A percentile compares a stretch with the other conserved stretches of the same genome.
phyloP scores from a whole-genome alignment of 331 rosid species.

The Quercus phellos region DNA sequence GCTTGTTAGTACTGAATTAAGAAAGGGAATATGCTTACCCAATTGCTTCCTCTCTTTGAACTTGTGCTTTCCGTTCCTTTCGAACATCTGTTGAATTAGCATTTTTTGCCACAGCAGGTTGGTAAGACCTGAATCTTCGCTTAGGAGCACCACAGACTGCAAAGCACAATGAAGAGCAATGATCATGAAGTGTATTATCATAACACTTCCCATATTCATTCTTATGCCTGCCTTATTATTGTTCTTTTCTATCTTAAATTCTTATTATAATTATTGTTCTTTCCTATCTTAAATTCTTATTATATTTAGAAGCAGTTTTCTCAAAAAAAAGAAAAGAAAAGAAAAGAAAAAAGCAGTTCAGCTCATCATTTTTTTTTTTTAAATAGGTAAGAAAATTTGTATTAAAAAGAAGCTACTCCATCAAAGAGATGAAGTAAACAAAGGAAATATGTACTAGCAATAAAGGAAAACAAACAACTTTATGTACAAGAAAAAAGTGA shows the following conservation, averaged over 20 bases:
- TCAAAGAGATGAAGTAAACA: too few relatives aligned
- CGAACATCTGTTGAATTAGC: constrained; percentile 43
- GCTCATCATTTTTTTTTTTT: too few relatives aligned
- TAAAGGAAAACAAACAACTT: too few relatives aligned
- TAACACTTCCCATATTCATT: background rate
- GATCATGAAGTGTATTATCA: background rate
- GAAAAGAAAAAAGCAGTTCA: too few relatives aligned
- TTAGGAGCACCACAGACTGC: constrained; percentile 94
- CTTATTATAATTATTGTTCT: background rate
- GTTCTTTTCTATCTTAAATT: background rate
- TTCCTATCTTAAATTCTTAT: background rate
- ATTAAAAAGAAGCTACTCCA: too few relatives aligned
- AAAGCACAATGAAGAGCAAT: constrained; percentile 10
- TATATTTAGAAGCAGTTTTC: too few relatives aligned
- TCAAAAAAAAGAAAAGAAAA: too few relatives aligned
- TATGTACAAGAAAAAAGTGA: too few relatives aligned
- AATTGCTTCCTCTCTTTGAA: constrained; percentile 64
- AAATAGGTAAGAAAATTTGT: too few relatives aligned
- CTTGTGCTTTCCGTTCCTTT: constrained; percentile 57
- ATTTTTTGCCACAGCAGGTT: constrained; percentile 46
- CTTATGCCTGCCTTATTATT: background rate
- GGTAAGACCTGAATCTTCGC: constrained; percentile 63
- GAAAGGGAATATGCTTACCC: constrained; percentile 46
- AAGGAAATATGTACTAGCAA: too few relatives aligned
- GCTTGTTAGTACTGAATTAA: background rate